A percentile compares a stretch with the other conserved stretches of the same genome.
phyloP scores from a whole-genome alignment of 306 rosid genomes.

The apple (Malus domestica) region ASM211411v1 NC_041795.1:32304001-32304500 shows the following conservation, averaged over 20 bases:
- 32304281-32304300: slow-evolving; percentile 53
- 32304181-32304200: slow-evolving; percentile 28
- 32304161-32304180: slow-evolving; percentile 25
- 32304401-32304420: neutral
- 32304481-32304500: slow-evolving; percentile 12
- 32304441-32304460: neutral
- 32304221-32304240: slow-evolving; percentile 47
- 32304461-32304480: slow-evolving; percentile 15
- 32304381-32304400: neutral
- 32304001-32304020: slow-evolving; percentile 78
- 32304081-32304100: slow-evolving; percentile 47
- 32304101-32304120: slow-evolving; percentile 48
- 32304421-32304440: slow-evolving; percentile 18
- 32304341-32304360: slow-evolving; percentile 23
- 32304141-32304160: slow-evolving; percentile 36
- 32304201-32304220: slow-evolving; percentile 47
- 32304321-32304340: slow-evolving; percentile 65
- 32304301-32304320: slow-evolving; percentile 57
- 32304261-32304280: slow-evolving; percentile 46
- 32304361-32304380: slow-evolving; percentile 8
- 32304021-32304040: slow-evolving; percentile 54
- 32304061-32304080: slow-evolving; percentile 32
- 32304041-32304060: slow-evolving; percentile 16
- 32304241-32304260: slow-evolving; percentile 38
- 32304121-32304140: slow-evolving; percentile 66